Evolutionary conservation across 2,329 filamentous ascomycete genomes (phyloP), one percentile per base, ranked within the genome.

Genomic region (Cytospora mali): DNA sequence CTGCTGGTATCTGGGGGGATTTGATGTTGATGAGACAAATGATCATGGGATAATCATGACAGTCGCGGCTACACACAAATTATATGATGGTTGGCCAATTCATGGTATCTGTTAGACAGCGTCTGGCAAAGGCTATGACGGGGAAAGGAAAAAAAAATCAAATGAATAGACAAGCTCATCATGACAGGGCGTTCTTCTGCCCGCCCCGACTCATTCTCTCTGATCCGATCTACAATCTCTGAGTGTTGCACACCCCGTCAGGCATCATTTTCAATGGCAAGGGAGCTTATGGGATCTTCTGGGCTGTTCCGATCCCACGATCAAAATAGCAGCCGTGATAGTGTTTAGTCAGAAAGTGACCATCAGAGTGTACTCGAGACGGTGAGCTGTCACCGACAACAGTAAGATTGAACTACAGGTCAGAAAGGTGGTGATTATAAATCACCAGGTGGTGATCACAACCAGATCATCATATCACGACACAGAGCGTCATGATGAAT

Each of bases 11-110:
- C 2, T 13, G 23, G 48, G 28, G 14, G 35, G 21, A 28, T 54
- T n/a, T 60, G 58, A 60, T 28, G 50, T 52, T 49, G 58, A 46
- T 39, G 50, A 28, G 16, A 49, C 50, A 54, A 60, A 50, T 60
- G 58, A 60, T 48, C 50, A 60, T 54, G 58, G 58, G 33, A 60
- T 60, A 60, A 60, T 60, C 50, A 60, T 60, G 50, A 48, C 42
- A 54, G 58, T 54, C 50, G 25, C n/a, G 31, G 46, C 58, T 60
- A 35, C 35, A 39, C 35, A 39, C 16, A 39, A 39, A 46, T 18
- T 46, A 21, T 18, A 13, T 23, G 6, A 6, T 23, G 42, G 2
- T 46, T 46, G 42, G n/a, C n/a, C 42, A 46, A 13, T 18, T 21
- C 42, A 46, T 46, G 42, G n/a, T 6, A 23, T 46, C 42, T 46